phyloP scores from a whole-genome alignment of 352 stramenopile species.

The Plasmopara halstedii region DNA sequence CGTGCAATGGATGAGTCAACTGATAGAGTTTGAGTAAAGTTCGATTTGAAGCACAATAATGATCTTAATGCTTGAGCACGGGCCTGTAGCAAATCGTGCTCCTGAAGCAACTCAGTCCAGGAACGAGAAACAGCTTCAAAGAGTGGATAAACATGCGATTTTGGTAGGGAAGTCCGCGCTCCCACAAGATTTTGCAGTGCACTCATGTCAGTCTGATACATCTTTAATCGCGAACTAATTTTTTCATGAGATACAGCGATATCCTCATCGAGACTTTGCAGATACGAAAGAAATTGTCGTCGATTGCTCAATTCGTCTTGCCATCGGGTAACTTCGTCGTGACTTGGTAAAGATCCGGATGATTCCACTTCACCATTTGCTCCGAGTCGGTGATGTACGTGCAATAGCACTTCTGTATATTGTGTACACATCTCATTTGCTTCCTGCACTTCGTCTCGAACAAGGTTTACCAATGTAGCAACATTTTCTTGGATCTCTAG shows the following conservation, averaged over 20 bases:
- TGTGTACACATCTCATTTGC: slow-evolving; percentile 67
- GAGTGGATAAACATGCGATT: slow-evolving; percentile 91
- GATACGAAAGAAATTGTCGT: slow-evolving; percentile 86
- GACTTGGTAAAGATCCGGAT: slow-evolving; percentile 6
- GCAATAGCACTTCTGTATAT: slow-evolving; percentile 73
- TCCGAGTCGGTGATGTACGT: slow-evolving; percentile 54
- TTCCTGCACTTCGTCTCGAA: slow-evolving; percentile 52
- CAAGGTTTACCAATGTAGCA: slow-evolving; percentile 29
- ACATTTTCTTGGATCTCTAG: slow-evolving; percentile 55
- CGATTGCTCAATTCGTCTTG: slow-evolving; percentile 90
- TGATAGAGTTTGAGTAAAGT: slow-evolving; percentile 47
- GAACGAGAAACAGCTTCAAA: slow-evolving; percentile 86
- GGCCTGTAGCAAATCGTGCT: slow-evolving; percentile 64
- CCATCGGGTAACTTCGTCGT: slow-evolving; percentile 68
- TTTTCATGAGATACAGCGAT: slow-evolving; percentile 78
- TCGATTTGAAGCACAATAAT: slow-evolving; percentile 70
- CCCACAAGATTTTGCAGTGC: slow-evolving; percentile 81
- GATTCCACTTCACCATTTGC: slow-evolving; percentile 18
- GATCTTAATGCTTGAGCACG: slow-evolving; percentile 59
- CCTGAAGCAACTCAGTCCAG: slow-evolving; percentile 72
- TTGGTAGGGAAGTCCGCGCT: slow-evolving; percentile 81
- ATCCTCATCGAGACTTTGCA: slow-evolving; percentile 90
- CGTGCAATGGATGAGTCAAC: slow-evolving; percentile 50
- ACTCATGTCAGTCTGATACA: slow-evolving; percentile 59
- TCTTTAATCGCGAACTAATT: slow-evolving; percentile 57